Evolutionary conservation across 192 early-diverging fungal species (phyloP), one percentile per base, ranked within the genome.

Genomic region (Jimgerdemannia lactiflua): DNA sequence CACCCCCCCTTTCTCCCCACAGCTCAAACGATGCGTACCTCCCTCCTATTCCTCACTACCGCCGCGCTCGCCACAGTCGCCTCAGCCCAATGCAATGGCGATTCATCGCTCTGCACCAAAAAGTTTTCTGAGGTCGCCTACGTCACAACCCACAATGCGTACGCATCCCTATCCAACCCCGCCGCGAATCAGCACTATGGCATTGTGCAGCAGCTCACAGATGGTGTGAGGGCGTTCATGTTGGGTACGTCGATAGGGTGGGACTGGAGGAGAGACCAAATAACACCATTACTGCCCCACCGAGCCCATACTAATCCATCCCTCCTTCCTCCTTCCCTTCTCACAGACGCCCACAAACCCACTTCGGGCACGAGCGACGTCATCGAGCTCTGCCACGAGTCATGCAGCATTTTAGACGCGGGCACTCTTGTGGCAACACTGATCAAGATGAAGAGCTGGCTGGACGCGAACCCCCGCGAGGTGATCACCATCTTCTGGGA

Each of bases 401-500:
- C 83, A 8, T 95, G 93, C 75, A 63, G 65, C 40, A 73, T 93
- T 41, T 77, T 92, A 67, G 89, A 93, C 75, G 89, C 77, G 10
- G 91, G 91, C 2, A 75, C 86, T 63, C 79, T 91, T 39, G 83
- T 82, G 6, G 75, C 80, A 63, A 85, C 88, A n/a, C 82, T 96
- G 41, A 71, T 78, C 14, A 70, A 80, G 71, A 81, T 95, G 64
- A 85, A 83, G 64, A 71, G 78, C 7, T 96, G 86, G 71, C 59
- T 96, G 69, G 87, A 92, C 20, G 63, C 54, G 20, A 90, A 96
- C 74, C 85, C 83, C 39, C 84, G 90, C 76, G 93, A 96, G 77
- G 89, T 96, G 8, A 69, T 96, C 8, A 91, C 93, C 18, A 91
- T 96, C 67, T 90, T 91, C 73, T 86, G 93, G 78, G 88, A 92